Evolutionary conservation across 2,329 filamentous ascomycete genomes (phyloP).

Genomic region (Scortechinia acanthostroma): DNA sequence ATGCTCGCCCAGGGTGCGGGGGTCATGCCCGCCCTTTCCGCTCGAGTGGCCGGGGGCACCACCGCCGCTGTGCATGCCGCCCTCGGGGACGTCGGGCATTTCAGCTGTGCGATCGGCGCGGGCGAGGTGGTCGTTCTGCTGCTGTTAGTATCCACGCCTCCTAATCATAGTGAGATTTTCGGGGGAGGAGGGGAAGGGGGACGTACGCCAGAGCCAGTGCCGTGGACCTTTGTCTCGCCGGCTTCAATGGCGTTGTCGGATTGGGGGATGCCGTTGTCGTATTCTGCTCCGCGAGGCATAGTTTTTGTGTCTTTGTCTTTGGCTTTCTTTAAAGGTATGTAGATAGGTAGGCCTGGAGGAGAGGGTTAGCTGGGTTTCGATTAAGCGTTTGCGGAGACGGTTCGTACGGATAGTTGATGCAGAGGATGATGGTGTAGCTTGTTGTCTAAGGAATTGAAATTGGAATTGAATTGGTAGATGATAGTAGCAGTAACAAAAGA

Average conservation of each 20-base stretch:
- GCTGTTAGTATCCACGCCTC: neutral
- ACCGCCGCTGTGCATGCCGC: slow-evolving; percentile 12
- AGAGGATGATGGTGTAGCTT: too few relatives aligned
- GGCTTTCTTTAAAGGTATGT: too few relatives aligned
- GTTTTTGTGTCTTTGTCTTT: slow-evolving; percentile 5
- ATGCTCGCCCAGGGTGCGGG: slow-evolving; percentile 19
- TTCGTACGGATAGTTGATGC: too few relatives aligned
- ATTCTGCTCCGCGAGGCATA: slow-evolving; percentile 29
- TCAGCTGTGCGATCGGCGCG: slow-evolving; percentile 19
- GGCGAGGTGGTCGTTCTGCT: slow-evolving; percentile 12
- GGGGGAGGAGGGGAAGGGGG: slow-evolving; percentile 4
- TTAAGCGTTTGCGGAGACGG: too few relatives aligned
- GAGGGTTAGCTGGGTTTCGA: too few relatives aligned
- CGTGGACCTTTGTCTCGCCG: slow-evolving; percentile 21
- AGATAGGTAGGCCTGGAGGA: too few relatives aligned
- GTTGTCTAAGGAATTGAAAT: too few relatives aligned
- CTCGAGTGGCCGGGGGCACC: slow-evolving; percentile 12
- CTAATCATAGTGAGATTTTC: neutral
- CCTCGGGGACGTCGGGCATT: slow-evolving; percentile 20
- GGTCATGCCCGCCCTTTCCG: slow-evolving; percentile 25
- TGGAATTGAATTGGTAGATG: too few relatives aligned
- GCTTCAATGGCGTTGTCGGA: slow-evolving; percentile 26
- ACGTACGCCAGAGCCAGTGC: slow-evolving; percentile 15
- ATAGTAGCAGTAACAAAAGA: too few relatives aligned
- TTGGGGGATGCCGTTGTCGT: slow-evolving; percentile 22